These are phyloP conservation scores for Candida insectorum DNA, from an alignment of 805 yeast species.

Conservation along the genomic window DNA sequence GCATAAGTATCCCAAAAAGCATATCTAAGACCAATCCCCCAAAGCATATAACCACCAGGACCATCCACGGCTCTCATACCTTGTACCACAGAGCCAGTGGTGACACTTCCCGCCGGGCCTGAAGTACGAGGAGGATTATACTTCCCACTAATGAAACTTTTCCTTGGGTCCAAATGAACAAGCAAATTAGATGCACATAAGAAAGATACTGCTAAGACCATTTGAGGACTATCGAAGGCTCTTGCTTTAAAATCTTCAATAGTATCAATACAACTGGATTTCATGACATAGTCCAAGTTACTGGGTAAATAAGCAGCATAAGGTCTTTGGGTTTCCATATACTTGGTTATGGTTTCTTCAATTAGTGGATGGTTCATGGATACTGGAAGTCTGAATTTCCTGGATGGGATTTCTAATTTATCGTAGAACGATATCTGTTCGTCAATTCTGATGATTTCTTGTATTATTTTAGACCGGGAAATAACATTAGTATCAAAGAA, in stretches of 20 bases:
- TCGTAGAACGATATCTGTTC: slow-evolving; percentile 33
- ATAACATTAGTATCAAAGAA: background rate
- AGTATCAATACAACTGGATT: slow-evolving; percentile 76
- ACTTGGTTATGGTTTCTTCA: slow-evolving; percentile 80
- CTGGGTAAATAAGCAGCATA: slow-evolving; percentile 97
- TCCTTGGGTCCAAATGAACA: slow-evolving; percentile 94
- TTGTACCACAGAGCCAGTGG: slow-evolving; percentile 98
- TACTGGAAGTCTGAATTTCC: slow-evolving; percentile 82
- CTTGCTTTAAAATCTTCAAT: slow-evolving; percentile 68
- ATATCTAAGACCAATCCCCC: slow-evolving; percentile 91
- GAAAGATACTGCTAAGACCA: slow-evolving; percentile 91
- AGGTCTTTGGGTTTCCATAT: slow-evolving; percentile 88
- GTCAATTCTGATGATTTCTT: background rate
- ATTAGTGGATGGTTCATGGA: slow-evolving; percentile 91
- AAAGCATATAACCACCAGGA: slow-evolving; percentile 96
- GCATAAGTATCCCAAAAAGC: slow-evolving; percentile 95
- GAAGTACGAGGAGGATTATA: slow-evolving; percentile 93
- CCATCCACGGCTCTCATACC: slow-evolving; percentile 96
- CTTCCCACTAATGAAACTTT: slow-evolving; percentile 83
- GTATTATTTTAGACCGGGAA: background rate
- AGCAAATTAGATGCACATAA: slow-evolving; percentile 98
- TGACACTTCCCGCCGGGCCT: slow-evolving; percentile 95
- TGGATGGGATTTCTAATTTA: slow-evolving; percentile 80
- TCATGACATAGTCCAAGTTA: slow-evolving; percentile 89
- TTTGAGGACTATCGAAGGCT: slow-evolving; percentile 83